phyloP scores from a whole-genome alignment of 108 stramenopile species.

The Cyclotella baltica region DNA sequence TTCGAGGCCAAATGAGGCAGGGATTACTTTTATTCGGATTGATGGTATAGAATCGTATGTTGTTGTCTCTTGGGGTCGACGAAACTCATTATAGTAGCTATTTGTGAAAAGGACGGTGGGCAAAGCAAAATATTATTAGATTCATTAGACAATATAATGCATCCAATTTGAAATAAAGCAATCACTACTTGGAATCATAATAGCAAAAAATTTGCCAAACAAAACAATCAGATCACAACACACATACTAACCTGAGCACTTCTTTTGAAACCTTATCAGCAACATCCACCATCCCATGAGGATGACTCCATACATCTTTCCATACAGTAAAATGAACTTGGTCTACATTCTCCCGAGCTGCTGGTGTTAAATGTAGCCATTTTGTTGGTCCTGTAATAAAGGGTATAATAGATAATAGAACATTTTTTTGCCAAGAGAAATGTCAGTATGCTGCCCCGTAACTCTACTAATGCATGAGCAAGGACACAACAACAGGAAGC shows the following conservation, averaged over 20 bases:
- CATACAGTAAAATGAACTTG: slow-evolving; percentile 40
- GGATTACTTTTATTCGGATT: slow-evolving; percentile 45
- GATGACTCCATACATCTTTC: slow-evolving; percentile 48
- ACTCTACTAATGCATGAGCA: not conserved
- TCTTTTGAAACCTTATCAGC: slow-evolving; percentile 47
- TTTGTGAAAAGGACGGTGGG: not conserved
- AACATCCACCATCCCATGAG: slow-evolving; percentile 37
- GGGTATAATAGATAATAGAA: not conserved
- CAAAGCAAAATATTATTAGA: not conserved
- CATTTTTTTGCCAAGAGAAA: not conserved
- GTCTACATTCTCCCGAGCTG: slow-evolving; percentile 12
- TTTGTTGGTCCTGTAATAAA: slow-evolving; percentile 39
- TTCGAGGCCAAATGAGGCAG: slow-evolving; percentile 54
- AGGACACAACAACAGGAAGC: not conserved
- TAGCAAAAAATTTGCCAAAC: not conserved
- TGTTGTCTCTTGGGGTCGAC: not conserved
- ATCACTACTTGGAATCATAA: not conserved
- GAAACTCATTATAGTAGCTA: slow-evolving; percentile 38
- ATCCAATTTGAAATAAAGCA: not conserved
- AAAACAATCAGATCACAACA: not conserved
- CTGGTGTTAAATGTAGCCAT: slow-evolving; percentile 44
- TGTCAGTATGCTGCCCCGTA: not conserved
- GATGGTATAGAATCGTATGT: slow-evolving; percentile 6
- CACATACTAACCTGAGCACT: slow-evolving; percentile 29
- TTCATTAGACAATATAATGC: not conserved